Evolutionary conservation across 116 monocot species (phyloP).

Genomic region (Papilionanthe hybrid): DNA sequence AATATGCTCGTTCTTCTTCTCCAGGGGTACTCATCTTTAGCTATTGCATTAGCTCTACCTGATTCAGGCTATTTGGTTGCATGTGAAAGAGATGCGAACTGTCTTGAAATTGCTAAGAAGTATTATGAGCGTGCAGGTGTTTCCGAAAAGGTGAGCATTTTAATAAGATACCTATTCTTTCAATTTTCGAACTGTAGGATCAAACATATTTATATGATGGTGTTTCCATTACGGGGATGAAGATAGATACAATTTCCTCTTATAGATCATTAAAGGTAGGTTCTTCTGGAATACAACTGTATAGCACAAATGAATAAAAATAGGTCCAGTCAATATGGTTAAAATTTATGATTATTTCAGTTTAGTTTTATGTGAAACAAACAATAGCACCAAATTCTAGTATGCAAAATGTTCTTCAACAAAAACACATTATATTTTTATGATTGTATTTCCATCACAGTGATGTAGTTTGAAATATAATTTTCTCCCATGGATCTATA

Average conservation of each 20-base stretch:
- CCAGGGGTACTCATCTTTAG: constrained; percentile 92
- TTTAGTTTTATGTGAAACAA: no score
- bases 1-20: not conserved
- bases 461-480: no score
- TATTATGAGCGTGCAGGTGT: constrained; percentile 80
- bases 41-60: constrained; percentile 75
- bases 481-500: no score
- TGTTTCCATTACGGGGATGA: not conserved
- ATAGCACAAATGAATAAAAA: not conserved
- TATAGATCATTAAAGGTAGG: not conserved
- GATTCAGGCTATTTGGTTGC: constrained; percentile 82
- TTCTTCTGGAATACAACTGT: not conserved
- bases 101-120: constrained; percentile 80
- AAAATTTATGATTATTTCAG: no score
- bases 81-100: constrained; percentile 84
- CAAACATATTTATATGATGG: not conserved
- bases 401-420: no score
- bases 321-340: not conserved
- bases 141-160: constrained; percentile 70
- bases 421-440: no score
- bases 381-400: no score
- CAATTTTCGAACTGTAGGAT: not conserved
- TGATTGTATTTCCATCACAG: no score
- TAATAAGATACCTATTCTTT: not conserved
- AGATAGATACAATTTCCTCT: not conserved